Base-by-base conservation (phyloP, 208 protist genomes). In the Leishmania guyanensis region DNA sequence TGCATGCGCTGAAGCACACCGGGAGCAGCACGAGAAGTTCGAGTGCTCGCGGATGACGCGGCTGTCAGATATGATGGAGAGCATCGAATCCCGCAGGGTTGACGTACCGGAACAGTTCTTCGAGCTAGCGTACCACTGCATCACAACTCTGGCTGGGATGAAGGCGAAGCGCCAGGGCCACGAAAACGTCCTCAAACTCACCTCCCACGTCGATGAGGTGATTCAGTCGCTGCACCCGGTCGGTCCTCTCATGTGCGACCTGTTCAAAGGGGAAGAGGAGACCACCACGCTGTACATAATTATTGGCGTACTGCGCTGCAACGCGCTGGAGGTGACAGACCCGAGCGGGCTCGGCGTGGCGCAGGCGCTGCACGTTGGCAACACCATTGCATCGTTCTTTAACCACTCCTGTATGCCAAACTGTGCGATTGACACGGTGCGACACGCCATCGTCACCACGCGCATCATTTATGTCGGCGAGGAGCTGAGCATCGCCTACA, bases 351-450 rank as follows among this genome's bases (percentile, higher is more conserved):
- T 95, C 62, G 89, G 87, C 46, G 87, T 97, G 5, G 94, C 88
- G 1, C 92, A 97, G 83, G 93, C 89, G n/a, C 86, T 97, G 75
- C 82, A 95, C 86, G 84, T 76, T 29, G 85, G 83, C 33, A 50
- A 74, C 26, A 86, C 69, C 33, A 84, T 91, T 64, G 87, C 88
- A 0, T 95, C 90, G 2, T 95, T 88, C 86, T 95, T 96, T 73
- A 97, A 97, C 79, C 94, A 97, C 86, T 93, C 91, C 53, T 97
- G 94, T 79, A 50, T 80, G 12, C 94, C 94, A 0, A 97, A 97
- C 84, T 96, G 92, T 72, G 90, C 91, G 54, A 91, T 97, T 14
- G 87, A 93, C 65, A 51, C 76, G 33, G 73, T 64, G 26, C 74
- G 56, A 22, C 79, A 85, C 39, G 62, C 76, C 80, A 95, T 97